Conservation (phyloP, 2,329 filamentous ascomycete genomes). For the Fusarium miscanthi region DNA sequence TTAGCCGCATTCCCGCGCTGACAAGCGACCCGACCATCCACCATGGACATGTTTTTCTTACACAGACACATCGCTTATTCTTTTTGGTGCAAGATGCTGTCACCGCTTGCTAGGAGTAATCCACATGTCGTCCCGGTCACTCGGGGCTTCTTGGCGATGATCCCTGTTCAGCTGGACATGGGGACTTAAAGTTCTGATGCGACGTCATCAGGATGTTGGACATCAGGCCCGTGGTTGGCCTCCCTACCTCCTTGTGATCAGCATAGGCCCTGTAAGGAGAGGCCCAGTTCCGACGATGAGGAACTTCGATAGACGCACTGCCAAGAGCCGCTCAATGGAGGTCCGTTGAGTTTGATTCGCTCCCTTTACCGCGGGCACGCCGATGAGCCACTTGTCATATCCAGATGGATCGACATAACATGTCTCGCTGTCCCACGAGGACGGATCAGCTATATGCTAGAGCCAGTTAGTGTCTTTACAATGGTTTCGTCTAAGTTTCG, state of each 20-base stretch:
- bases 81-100: background rate
- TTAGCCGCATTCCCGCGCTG: constrained; percentile 37
- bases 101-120: constrained; percentile 9
- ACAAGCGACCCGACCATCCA: constrained; percentile 30
- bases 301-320: constrained; percentile 4
- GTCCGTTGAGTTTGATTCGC: constrained; percentile 10
- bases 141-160: constrained; percentile 28
- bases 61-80: constrained; percentile 8
- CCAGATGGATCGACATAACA: constrained; percentile 21
- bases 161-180: constrained; percentile 41
- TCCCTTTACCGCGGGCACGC: constrained; percentile 29
- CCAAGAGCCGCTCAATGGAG: constrained; percentile 10
- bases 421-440: constrained; percentile 25
- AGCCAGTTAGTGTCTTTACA: constrained; percentile 13
- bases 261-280: constrained; percentile 8
- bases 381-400: constrained; percentile 13
- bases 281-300: background rate
- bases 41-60: background rate
- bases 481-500: constrained; percentile 26
- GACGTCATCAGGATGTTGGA: constrained; percentile 11
- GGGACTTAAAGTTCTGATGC: constrained; percentile 30
- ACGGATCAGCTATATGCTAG: constrained; percentile 5
- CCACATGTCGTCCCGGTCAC: constrained; percentile 7
- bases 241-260: constrained; percentile 16
- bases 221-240: constrained; percentile 20